Evolutionary conservation across 2,329 filamentous ascomycete genomes (phyloP).

Genomic region (Trichoderma sp.): DNA sequence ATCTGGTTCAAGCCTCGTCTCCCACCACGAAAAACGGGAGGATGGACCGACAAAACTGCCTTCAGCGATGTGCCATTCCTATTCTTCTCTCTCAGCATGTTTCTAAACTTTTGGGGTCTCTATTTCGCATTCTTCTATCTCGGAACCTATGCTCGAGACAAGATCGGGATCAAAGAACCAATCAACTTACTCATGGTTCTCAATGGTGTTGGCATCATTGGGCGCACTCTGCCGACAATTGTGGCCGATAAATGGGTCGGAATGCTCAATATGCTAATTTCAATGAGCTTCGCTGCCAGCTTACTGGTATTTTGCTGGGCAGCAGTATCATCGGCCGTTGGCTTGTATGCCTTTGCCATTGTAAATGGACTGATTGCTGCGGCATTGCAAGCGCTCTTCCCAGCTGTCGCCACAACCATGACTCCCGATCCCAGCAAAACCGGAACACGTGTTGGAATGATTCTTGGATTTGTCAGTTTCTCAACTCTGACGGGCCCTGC

Average conservation of each 20-base stretch:
- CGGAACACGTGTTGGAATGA: not conserved
- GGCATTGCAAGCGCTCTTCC: not conserved
- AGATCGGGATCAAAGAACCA: not conserved
- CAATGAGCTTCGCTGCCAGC: constrained; percentile 1
- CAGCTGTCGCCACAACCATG: not conserved
- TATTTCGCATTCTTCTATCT: not conserved
- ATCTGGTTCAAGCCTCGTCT: not conserved
- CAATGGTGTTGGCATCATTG: constrained; percentile 51
- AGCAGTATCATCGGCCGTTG: not conserved
- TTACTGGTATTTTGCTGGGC: not conserved
- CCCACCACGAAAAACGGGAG: not conserved
- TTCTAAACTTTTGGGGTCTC: not conserved
- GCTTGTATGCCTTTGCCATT: not conserved
- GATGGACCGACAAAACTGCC: not conserved
- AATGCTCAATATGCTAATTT: constrained; percentile 9
- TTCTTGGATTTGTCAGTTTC: not conserved
- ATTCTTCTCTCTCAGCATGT: not conserved
- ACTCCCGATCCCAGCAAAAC: not conserved
- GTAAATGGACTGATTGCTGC: not conserved
- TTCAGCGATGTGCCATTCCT: not conserved
- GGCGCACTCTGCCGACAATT: not conserved
- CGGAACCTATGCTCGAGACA: not conserved
- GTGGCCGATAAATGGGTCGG: constrained; percentile 1
- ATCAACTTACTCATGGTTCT: constrained; percentile 37
- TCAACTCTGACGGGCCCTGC: not conserved